A percentile compares a stretch with the other conserved stretches of the same genome.
phyloP scores from a whole-genome alignment of 805 yeast genomes.

The Kregervanrija pseudodelftensis region DNA sequence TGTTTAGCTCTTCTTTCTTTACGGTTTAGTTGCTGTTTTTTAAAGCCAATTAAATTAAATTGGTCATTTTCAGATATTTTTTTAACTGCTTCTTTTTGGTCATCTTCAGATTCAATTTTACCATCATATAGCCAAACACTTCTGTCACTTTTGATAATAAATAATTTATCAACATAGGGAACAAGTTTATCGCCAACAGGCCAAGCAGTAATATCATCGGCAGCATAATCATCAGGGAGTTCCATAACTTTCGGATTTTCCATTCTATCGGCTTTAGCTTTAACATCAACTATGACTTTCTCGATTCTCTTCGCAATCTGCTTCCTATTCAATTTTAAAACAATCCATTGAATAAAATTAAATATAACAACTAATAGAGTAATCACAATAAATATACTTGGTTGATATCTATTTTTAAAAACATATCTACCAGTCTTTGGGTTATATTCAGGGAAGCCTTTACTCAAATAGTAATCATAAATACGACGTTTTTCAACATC shows the following conservation, averaged over 20 bases:
- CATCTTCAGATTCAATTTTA: conserved; percentile 5
- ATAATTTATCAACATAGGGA: conserved; percentile 12
- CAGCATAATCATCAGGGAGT: conserved; percentile 9
- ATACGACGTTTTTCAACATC: conserved; percentile 49
- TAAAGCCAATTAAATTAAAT: conserved; percentile 10
- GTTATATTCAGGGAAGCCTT: conserved; percentile 81
- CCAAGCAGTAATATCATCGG: conserved; percentile 1
- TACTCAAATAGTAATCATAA: conserved; percentile 75
- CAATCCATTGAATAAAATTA: conserved; percentile 7
- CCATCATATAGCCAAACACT: conserved; percentile 9
- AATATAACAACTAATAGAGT: conserved; percentile 4
- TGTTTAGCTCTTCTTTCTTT: conserved; percentile 10
- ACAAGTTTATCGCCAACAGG: conserved; percentile 12
- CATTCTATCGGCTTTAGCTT: conserved; percentile 13
- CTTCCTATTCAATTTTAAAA: conserved; percentile 8
- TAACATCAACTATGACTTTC: conserved; percentile 12
- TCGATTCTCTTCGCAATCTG: conserved; percentile 12
- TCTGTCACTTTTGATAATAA: conserved; percentile 15
- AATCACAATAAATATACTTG: conserved; percentile 3
- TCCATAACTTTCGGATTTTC: conserved; percentile 8
- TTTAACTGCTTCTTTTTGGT: conserved; percentile 7
- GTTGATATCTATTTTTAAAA: conserved; percentile 12
- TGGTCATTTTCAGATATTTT: conserved; percentile 9
- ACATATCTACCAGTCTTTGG: conserved; percentile 4
- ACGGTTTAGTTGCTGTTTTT: conserved; percentile 9